phyloP scores from a whole-genome alignment of 371 early-diverging fungal genomes.

The Ordospora colligata region DNA sequence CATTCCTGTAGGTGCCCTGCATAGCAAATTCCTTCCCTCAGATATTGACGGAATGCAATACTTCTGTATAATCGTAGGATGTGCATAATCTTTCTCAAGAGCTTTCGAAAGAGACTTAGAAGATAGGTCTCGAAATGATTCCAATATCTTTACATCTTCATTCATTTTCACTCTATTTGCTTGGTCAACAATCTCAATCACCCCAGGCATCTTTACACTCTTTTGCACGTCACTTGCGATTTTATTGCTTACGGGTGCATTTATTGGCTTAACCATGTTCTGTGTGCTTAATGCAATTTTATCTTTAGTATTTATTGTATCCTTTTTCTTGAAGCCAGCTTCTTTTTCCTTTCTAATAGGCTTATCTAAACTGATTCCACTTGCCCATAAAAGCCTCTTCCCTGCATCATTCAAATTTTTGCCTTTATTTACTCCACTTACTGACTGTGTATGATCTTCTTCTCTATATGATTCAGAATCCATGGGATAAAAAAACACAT shows the following conservation, averaged over 20 bases:
- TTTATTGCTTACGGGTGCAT: too few relatives aligned
- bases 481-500: constrained; percentile 11
- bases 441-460: not conserved
- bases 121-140: constrained; percentile 30
- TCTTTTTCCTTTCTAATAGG: not conserved
- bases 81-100: constrained; percentile 72
- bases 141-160: constrained; percentile 10
- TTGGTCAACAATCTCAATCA: not conserved
- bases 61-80: constrained; percentile 86
- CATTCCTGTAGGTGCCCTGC: constrained; percentile 95
- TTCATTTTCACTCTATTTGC: constrained; percentile 12
- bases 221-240: too few relatives aligned
- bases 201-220: not conserved
- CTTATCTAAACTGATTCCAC: too few relatives aligned
- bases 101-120: constrained; percentile 67
- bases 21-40: constrained; percentile 88
- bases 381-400: not conserved
- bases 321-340: too few relatives aligned
- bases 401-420: not conserved
- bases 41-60: constrained; percentile 81
- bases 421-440: not conserved
- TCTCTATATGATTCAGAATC: not conserved
- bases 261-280: too few relatives aligned
- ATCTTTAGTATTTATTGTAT: too few relatives aligned
- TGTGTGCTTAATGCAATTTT: too few relatives aligned